Conservation (phyloP, 345 rosid genomes). For the Brassica rapa region DNA sequence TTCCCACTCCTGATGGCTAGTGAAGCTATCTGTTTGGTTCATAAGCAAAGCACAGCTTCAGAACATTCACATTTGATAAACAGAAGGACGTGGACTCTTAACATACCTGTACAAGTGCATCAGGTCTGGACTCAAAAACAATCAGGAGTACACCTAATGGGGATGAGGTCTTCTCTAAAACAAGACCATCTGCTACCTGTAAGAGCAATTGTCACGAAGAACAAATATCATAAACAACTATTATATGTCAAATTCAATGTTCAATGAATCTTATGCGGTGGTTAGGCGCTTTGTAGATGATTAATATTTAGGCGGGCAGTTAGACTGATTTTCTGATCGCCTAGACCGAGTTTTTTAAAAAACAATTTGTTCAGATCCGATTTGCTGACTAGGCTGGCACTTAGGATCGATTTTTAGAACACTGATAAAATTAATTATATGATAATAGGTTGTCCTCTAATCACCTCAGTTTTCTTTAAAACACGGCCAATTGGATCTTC, state of each 20-base stretch:
- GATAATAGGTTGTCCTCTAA: no score
- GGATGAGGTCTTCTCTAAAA: slow-evolving; percentile 91
- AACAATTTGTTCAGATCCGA: no score
- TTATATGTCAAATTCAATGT: neutral
- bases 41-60: slow-evolving; percentile 23
- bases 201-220: no score
- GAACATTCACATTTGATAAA: slow-evolving; percentile 10
- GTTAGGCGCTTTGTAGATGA: no score
- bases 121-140: slow-evolving; percentile 96
- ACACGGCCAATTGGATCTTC: slow-evolving; percentile 88
- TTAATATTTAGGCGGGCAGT: no score
- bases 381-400: no score
- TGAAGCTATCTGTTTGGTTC: slow-evolving; percentile 78
- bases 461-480: slow-evolving; percentile 87
- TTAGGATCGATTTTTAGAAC: no score
- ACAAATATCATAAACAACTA: slow-evolving; percentile 20
- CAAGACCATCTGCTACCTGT: slow-evolving; percentile 93
- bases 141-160: slow-evolving; percentile 96
- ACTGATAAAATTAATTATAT: no score
- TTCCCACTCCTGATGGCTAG: slow-evolving; percentile 96
- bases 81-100: no score
- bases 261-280: no score
- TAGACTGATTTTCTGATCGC: no score
- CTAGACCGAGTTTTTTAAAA: no score
- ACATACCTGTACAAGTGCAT: slow-evolving; percentile 92